Base-by-base conservation (phyloP, 169 alveolate genomes). In the Ichthyophthirius multifiliis region DNA sequence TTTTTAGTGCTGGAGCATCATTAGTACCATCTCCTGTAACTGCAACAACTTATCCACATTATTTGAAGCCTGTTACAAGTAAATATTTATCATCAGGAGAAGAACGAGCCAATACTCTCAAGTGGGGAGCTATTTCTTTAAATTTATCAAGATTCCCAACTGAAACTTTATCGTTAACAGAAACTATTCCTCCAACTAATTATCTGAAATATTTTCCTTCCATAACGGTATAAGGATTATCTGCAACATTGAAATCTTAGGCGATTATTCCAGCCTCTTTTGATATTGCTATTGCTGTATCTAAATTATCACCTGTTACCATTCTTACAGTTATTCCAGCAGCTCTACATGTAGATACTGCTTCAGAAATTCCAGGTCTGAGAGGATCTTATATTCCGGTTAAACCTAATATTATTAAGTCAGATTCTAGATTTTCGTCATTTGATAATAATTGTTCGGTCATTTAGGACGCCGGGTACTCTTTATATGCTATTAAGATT, bases 51-150 rank as follows among this genome's bases (percentile, higher is more conserved):
- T 83, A 71, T 43, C 82, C 85, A 20, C 83, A 63, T 47, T 90
- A 85, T 86, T 88, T 81, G 13, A 94, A 75, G 13, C 97, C 97
- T 6, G 94, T 87, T 16, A 89, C 92, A 27, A 94, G 88, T 31
- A 92, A 65, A 75, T 88, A 92, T 82, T 94, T 94, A 77, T 94
- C 96, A 74, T 90, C 90, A 18, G 97, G 97, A 7, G 93, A 79
- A 23, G 96, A 92, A 79, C 97, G 85, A n/a, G 96, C 96, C n/a
- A 94, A 74, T 3, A 94, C 96, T 87, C 89, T 92, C 43, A 92
- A 80, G 63, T 90, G 83, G 15, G 77, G 76, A 4, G 71, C 46
- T 30, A 82, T 75, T 76, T 73, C 31, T 81, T 48, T 83, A 62
- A 88, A 82, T 18, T 71, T 74, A 20, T 79, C 16, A 71, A 82